These are phyloP conservation scores for Crithidia bombi DNA, from an alignment of 208 protist genomes.

Conservation along the genomic window DNA sequence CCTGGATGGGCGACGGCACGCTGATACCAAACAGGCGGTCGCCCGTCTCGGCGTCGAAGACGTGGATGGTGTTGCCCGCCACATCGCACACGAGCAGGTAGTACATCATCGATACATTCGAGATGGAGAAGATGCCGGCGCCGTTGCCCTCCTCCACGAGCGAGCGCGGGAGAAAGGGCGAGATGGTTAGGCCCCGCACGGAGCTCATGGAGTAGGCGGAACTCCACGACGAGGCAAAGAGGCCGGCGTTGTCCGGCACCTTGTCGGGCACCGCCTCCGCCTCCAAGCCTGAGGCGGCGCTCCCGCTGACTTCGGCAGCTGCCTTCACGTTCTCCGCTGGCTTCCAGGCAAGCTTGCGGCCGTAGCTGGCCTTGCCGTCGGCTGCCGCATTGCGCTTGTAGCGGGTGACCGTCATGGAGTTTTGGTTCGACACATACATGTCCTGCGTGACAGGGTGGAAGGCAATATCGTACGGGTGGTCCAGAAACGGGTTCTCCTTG, in stretches of 20 bases:
- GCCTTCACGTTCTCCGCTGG: slow-evolving; percentile 51
- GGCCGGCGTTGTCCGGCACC: slow-evolving; percentile 52
- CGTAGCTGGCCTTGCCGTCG: slow-evolving; percentile 18
- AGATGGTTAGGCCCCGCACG: slow-evolving; percentile 82
- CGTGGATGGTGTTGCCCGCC: slow-evolving; percentile 65
- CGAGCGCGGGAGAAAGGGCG: slow-evolving; percentile 66
- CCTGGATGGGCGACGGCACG: slow-evolving; percentile 86
- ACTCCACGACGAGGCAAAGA: slow-evolving; percentile 86
- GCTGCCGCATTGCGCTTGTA: slow-evolving; percentile 44
- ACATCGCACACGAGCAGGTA: slow-evolving; percentile 87
- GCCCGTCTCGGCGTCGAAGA: slow-evolving; percentile 77
- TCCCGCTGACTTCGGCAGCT: slow-evolving; percentile 28
- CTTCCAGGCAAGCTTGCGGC: slow-evolving; percentile 38
- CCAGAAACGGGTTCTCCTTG: slow-evolving; percentile 73
- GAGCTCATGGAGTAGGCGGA: slow-evolving; percentile 67
- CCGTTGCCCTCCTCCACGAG: slow-evolving; percentile 68
- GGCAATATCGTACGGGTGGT: slow-evolving; percentile 86
- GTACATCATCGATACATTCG: slow-evolving; percentile 52
- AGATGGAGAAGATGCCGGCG: slow-evolving; percentile 53
- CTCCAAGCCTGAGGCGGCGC: slow-evolving; percentile 5
- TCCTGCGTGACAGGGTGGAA: slow-evolving; percentile 76
- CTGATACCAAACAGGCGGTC: slow-evolving; percentile 71
- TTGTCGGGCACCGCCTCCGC: slow-evolving; percentile 17
- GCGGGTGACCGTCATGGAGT: slow-evolving; percentile 78
- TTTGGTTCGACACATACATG: slow-evolving; percentile 89